A percentile compares a stretch with the other conserved stretches of the same genome.
These are phyloP conservation scores for Trichoderma lentiforme DNA, from an alignment of 2,329 filamentous ascomycete species.

Conservation along the genomic window DNA sequence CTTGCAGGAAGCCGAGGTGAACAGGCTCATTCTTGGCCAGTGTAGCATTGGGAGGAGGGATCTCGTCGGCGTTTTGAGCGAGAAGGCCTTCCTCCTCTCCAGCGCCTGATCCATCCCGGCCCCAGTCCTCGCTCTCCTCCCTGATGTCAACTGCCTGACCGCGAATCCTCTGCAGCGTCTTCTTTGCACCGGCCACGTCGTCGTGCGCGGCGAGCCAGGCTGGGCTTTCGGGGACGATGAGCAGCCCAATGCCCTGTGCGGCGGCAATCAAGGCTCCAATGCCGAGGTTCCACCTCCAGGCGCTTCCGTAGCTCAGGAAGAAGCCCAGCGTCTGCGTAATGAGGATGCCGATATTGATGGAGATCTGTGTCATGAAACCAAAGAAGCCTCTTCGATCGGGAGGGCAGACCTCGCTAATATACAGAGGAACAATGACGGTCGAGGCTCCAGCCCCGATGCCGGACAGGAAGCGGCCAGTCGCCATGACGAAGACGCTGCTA, in stretches of 20 bases:
- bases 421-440: conserved; percentile 90
- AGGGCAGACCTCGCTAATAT: conserved; percentile 88
- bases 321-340: conserved; percentile 79
- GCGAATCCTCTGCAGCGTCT: conserved; percentile 70
- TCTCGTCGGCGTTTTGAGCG: conserved; percentile 28
- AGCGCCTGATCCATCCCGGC: conserved; percentile 36
- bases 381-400: conserved; percentile 74
- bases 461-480: conserved; percentile 71
- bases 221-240: conserved; percentile 81
- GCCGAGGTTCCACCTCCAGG: conserved; percentile 82
- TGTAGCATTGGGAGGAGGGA: conserved; percentile 13
- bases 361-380: conserved; percentile 81
- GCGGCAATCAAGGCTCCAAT: conserved; percentile 66
- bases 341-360: conserved; percentile 88
- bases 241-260: conserved; percentile 65
- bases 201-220: conserved; percentile 75
- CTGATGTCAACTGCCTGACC: conserved; percentile 66
- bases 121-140: conserved; percentile 66
- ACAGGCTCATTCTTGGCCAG: conserved; percentile 22
- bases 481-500: conserved; percentile 62
- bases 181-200: conserved; percentile 59
- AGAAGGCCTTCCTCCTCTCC: conserved; percentile 73
- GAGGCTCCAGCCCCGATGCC: conserved; percentile 84
- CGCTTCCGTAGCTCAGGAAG: conserved; percentile 73
- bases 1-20: conserved; percentile 60